Conservation (phyloP, 176 grass and related monocot genomes). For the Dendrocalamus sinicus region DNA sequence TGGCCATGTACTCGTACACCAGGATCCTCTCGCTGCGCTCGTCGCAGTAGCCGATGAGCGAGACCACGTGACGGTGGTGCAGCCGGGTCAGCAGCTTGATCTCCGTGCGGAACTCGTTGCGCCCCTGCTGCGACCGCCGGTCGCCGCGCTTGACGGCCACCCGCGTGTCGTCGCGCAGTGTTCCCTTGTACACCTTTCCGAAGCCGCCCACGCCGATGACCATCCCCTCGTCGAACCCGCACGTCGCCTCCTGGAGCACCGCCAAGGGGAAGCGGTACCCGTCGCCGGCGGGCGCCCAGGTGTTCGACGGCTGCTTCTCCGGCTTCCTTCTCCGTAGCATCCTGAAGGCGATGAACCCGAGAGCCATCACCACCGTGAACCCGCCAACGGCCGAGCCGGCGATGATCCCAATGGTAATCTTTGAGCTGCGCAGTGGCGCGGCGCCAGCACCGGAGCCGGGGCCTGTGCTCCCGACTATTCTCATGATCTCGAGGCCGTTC, state of each 20-base stretch:
- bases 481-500: conserved; percentile 91
- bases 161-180: conserved; percentile 58
- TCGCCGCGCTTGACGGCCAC: conserved; percentile 81
- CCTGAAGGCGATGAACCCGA: conserved; percentile 42
- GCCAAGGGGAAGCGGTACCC: conserved; percentile 59
- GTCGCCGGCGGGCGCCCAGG: conserved; percentile 51
- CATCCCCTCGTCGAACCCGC: conserved; percentile 72
- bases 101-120: conserved; percentile 86
- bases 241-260: conserved; percentile 64
- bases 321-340: conserved; percentile 51
- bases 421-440: background rate
- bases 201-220: conserved; percentile 85
- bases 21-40: conserved; percentile 88
- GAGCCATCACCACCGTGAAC: conserved; percentile 6
- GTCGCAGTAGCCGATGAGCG: conserved; percentile 90
- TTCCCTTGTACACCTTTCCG: conserved; percentile 93
- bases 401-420: conserved; percentile 34
- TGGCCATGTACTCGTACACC: conserved; percentile 94
- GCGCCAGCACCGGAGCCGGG: background rate
- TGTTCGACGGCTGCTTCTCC: conserved; percentile 55
- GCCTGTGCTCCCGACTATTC: conserved; percentile 58
- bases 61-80: conserved; percentile 87
- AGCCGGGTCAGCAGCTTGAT: conserved; percentile 76
- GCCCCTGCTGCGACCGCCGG: conserved; percentile 69
- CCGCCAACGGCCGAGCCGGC: conserved; percentile 37